Evolutionary conservation across 106 monocot species (phyloP).

Genomic region (Phalaenopsis aphrodite): DNA sequence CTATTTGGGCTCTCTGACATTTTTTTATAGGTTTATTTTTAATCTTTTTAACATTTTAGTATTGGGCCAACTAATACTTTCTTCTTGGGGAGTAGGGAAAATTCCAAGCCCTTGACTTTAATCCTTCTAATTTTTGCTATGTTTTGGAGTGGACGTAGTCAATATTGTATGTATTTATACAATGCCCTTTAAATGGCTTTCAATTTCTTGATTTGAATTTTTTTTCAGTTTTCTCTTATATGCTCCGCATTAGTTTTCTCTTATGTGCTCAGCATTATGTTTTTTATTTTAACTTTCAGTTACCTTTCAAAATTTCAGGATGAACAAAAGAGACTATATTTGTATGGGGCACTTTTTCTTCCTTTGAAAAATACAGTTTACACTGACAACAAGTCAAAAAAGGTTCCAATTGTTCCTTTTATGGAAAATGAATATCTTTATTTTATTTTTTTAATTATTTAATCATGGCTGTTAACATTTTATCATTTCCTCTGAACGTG

Average conservation of each 20-base stretch:
- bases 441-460: neutral
- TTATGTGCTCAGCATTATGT: neutral
- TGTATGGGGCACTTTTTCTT: conserved; percentile 70
- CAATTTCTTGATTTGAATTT: neutral
- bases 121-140: neutral
- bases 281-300: neutral
- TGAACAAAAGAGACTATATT: conserved; percentile 64
- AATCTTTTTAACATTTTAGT: neutral
- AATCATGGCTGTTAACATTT: neutral
- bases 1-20: neutral
- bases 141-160: neutral
- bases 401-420: conserved; percentile 27
- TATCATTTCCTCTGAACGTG: neutral
- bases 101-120: neutral
- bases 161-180: neutral
- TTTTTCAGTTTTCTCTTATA: neutral
- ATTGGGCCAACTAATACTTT: neutral
- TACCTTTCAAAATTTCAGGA: conserved; percentile 28
- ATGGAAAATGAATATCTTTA: neutral
- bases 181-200: neutral
- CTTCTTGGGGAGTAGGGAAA: neutral
- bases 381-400: conserved; percentile 63
- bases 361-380: conserved; percentile 53
- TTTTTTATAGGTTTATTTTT: neutral
- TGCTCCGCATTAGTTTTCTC: neutral